phyloP scores from a whole-genome alignment of 1,284 basidiomycete genomes.

The Chalciporus piperatoides region DNA sequence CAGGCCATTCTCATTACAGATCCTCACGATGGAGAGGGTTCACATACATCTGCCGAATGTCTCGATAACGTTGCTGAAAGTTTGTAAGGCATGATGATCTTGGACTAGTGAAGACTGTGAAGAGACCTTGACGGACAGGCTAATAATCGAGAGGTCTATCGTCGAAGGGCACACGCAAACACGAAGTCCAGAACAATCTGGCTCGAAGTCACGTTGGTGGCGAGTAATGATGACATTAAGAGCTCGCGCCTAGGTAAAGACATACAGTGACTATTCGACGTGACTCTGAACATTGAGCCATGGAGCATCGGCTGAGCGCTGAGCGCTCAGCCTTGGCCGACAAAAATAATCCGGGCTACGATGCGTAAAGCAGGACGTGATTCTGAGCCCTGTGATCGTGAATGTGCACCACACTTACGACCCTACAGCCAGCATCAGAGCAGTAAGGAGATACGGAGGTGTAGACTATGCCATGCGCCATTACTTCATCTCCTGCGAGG shows the following conservation, averaged over 20 bases:
- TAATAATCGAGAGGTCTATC: background rate
- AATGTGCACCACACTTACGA: conserved; percentile 86
- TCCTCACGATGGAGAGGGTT: background rate
- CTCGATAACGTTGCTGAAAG: conserved; percentile 73
- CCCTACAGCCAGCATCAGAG: conserved; percentile 57
- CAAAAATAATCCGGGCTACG: background rate
- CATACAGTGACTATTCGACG: background rate
- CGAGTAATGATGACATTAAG: too few relatives aligned
- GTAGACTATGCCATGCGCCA: conserved; percentile 82
- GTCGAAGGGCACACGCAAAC: too few relatives aligned
- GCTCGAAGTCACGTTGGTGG: background rate
- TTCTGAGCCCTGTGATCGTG: background rate
- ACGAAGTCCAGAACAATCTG: background rate
- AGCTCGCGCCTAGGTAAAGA: background rate
- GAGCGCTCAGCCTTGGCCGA: background rate
- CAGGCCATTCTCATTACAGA: conserved; percentile 4
- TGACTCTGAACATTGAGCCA: background rate
- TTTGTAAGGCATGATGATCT: conserved; percentile 67
- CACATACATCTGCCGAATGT: conserved; percentile 73
- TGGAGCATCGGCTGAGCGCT: background rate
- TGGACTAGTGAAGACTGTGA: conserved; percentile 6
- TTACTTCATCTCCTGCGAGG: conserved; percentile 87
- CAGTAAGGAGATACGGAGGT: conserved; percentile 82
- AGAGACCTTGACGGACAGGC: background rate
- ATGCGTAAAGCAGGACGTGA: background rate